Base-by-base conservation (phyloP, 1,139 yeast genomes). In the Candida mesenterica region DNA sequence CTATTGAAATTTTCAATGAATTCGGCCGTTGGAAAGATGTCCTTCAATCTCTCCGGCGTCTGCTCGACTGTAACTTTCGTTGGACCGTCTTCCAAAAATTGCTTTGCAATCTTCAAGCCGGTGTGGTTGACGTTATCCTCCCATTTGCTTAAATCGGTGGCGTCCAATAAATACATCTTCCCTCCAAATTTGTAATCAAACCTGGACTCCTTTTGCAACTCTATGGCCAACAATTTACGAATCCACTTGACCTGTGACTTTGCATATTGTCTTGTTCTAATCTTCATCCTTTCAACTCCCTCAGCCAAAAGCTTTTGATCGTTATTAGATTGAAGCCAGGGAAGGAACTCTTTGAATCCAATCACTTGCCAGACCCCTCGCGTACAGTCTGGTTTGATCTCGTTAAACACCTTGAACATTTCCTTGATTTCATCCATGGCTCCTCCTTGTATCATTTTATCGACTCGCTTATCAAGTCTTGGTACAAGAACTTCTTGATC, bases 191-290 rank as follows among this genome's bases (percentile, higher is more conserved):
- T 58, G 55, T 62, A 75, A 7, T 61, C 54, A 41, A 75, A 75
- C n/a, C 70, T 50, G 1, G 64, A 50, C 40, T 79, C 84, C 36
- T 70, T 70, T 9, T 62, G 59, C 15, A 84, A 61, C 54, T 84
- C 89, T 1, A 82, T 77, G 3, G 81, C 70, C 22, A 92, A 63
- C 39, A 82, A 68, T 48, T 84, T 86, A 34, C 73, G 73, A 42
- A 92, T 90, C 97, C 97, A 92, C 56, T 89, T 89, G n/a, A 89
- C 79, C 55, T 92, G 99, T 44, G 76, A 77, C 43, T 82, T 82
- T 2, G 97, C 96, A 56, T 92, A 92, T 51, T 82, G 87, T 37
- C 96, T 63, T 0, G 99, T 92, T 29, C 86, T 69, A 2, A 77
- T 65, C 55, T 92, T 89, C 97, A 92, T 92, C 20, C 77, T 65